Evolutionary conservation across 176 grass and related monocot species (phyloP), one percentile per base, ranked within the genome.

Genomic region (Carex littledalei): DNA sequence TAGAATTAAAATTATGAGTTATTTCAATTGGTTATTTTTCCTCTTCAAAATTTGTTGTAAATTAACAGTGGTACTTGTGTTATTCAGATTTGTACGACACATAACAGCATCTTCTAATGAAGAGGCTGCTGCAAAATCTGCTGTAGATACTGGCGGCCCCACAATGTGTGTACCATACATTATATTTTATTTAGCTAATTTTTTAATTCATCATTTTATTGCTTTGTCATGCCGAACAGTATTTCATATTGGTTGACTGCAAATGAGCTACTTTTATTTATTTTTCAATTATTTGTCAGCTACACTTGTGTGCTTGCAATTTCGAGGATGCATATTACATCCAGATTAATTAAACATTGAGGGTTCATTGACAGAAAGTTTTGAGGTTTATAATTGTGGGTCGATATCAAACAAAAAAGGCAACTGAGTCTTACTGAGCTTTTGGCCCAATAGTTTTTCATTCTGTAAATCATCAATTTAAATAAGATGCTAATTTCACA

Each of bases 71-170:
- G 3, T n/a, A 61, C 2, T 50, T 50, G 47, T 8, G 0, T 53
- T n/a, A 31, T 84, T 61, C 64, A 89, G 92, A 84, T 91, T 88
- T 89, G 88, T 87, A 32, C 89, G 89, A 62, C 89, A 90, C 59
- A 90, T 76, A 78, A 79, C 89, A 83, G 88, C 92, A 34, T 97
- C 94, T 10, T 78, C 64, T 78, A 91, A 93, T 84, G 95, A 98
- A 86, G 92, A 98, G 86, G 86, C 89, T 80, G 81, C 95, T 63
- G 92, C 95, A 32, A 91, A 64, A 93, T 72, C 86, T 52, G 88
- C 91, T 66, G 82, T 88, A 68, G 91, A 94, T 87, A 85, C 24
- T 66, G 91, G 91, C 74, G 91, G 78, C 53, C 92, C 91, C 22
- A 94, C 92, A 78, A 98, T 98, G 95, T 98, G 82, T 11, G 49